Percentiles rank a stretch among this genome's conserved stretches.
Evolutionary conservation across 306 rosid species (phyloP).

Genomic region (Argentina anserina): DNA sequence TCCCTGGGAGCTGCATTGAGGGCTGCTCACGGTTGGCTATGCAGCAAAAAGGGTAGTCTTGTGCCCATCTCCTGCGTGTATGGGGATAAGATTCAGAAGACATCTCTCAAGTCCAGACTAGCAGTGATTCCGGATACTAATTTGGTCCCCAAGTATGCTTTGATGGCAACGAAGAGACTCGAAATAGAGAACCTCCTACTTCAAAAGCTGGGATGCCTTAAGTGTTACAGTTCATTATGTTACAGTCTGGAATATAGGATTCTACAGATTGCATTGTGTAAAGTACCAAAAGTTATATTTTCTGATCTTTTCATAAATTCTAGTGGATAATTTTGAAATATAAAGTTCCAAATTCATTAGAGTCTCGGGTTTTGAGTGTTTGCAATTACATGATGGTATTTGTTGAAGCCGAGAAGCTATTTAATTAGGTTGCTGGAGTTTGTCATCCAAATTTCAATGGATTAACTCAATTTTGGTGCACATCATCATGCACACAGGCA

Average conservation of each 20-base stretch:
- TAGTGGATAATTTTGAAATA: too few relatives aligned
- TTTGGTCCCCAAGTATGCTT: conserved; percentile 52
- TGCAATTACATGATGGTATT: too few relatives aligned
- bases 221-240: neutral
- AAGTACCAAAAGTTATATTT: neutral
- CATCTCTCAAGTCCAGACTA: conserved; percentile 71
- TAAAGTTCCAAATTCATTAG: too few relatives aligned
- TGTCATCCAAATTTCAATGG: too few relatives aligned
- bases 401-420: too few relatives aligned
- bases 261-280: neutral
- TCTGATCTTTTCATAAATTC: neutral
- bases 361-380: too few relatives aligned
- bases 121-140: conserved; percentile 50
- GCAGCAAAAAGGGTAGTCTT: conserved; percentile 60
- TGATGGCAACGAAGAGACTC: conserved; percentile 69
- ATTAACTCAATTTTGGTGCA: too few relatives aligned
- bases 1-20: conserved; percentile 95
- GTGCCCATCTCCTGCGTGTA: conserved; percentile 65
- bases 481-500: too few relatives aligned
- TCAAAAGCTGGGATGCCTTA: conserved; percentile 62
- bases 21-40: conserved; percentile 95
- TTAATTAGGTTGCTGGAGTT: too few relatives aligned
- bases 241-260: neutral
- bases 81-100: conserved; percentile 54
- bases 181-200: conserved; percentile 80